phyloP scores from a whole-genome alignment of 2,329 filamentous ascomycete species.

The Aspergillus transmontanensis region DNA sequence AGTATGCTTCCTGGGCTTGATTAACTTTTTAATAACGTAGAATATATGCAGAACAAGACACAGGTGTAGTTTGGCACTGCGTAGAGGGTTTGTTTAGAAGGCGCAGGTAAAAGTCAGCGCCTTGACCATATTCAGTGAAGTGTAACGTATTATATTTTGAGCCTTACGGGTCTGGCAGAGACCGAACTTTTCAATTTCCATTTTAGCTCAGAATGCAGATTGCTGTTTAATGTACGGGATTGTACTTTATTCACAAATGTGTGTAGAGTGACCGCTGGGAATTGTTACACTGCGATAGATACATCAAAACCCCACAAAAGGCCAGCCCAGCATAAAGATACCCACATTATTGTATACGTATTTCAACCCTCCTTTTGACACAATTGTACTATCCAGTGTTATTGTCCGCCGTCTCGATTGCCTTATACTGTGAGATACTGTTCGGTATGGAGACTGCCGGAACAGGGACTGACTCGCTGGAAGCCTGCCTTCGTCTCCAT shows the following conservation, averaged over 20 bases:
- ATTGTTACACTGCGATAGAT: not conserved
- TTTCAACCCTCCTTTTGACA: not conserved
- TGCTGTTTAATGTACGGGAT: not conserved
- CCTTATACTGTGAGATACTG: not conserved
- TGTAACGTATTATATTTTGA: not conserved
- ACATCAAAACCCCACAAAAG: not conserved
- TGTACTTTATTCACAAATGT: not conserved
- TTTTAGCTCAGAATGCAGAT: not conserved
- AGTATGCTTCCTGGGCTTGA: not conserved
- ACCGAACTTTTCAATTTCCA: not conserved
- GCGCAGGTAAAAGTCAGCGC: not conserved
- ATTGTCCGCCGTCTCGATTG: not conserved
- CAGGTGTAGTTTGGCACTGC: not conserved
- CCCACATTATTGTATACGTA: not conserved
- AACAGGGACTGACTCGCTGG: not conserved
- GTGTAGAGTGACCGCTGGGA: not conserved
- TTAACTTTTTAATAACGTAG: not conserved
- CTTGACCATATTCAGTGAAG: not conserved
- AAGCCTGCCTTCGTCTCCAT: slow-evolving; percentile 4
- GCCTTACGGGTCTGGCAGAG: not conserved
- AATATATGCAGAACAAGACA: not conserved
- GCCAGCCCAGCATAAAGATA: not conserved
- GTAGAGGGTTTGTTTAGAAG: not conserved
- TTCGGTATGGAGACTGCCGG: not conserved
- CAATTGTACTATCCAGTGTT: not conserved